Conservation (phyloP, 108 stramenopile genomes). For the Epithemia pelagica region DNA sequence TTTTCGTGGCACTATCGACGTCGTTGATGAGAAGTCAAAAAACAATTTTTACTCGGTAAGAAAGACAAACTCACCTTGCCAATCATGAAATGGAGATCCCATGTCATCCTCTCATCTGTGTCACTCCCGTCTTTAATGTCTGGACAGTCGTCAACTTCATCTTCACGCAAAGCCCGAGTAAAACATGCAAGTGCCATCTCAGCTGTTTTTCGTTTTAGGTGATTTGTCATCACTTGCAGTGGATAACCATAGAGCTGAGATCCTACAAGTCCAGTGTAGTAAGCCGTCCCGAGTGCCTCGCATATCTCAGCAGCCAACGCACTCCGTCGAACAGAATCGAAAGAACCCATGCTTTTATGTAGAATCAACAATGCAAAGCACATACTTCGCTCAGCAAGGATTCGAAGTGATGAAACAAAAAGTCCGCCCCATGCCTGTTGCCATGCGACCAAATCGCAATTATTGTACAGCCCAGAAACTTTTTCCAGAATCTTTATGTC, state of each 20-base stretch:
- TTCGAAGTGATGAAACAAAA: conserved; percentile 59
- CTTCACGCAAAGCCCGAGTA: conserved; percentile 4
- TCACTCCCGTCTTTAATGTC: not conserved
- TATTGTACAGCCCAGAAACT: conserved; percentile 32
- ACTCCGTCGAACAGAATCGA: conserved; percentile 12
- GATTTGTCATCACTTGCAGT: conserved; percentile 40
- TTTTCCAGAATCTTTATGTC: conserved; percentile 22
- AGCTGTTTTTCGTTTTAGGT: conserved; percentile 56
- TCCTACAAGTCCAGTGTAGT: conserved; percentile 60
- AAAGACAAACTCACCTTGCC: conserved; percentile 69
- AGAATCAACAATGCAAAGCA: conserved; percentile 44
- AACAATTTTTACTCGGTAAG: not conserved
- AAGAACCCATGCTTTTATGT: conserved; percentile 24
- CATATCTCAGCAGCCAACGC: conserved; percentile 39
- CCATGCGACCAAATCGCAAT: conserved; percentile 50
- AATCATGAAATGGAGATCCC: conserved; percentile 73
- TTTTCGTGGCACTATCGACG: conserved; percentile 59
- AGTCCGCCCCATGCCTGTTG: conserved; percentile 81
- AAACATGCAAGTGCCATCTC: conserved; percentile 48
- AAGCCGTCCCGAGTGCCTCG: conserved; percentile 58
- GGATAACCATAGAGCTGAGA: conserved; percentile 77
- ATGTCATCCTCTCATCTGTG: conserved; percentile 17
- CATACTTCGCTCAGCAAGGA: conserved; percentile 41
- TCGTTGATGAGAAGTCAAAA: not conserved
- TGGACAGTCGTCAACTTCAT: not conserved